Evolutionary conservation across 2,329 filamentous ascomycete genomes (phyloP), one percentile per base, ranked within the genome.

Genomic region (Talaromyces sp.): DNA sequence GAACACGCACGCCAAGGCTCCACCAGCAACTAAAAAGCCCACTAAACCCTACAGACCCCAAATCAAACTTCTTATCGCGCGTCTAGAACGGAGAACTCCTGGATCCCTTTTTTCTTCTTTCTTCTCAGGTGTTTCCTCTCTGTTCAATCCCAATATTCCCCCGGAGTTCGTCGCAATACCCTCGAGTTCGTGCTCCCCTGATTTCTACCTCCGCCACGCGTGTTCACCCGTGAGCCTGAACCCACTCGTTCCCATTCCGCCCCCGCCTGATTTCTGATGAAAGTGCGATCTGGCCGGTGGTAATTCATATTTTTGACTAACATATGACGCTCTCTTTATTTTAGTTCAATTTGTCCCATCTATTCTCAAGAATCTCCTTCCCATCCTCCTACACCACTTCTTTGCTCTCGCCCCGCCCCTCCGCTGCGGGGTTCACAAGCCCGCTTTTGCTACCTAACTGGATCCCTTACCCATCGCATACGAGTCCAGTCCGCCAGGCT

Each of bases 31-130:
- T 10, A 19, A 19, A 20, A 19, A 39, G 36, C 16, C 36, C 36
- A 56, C 59, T 63, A 59, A 61, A 56, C 56, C 58, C 57, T 62
- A 62, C 50, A 46, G 50, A 20, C 36, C 53, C 51, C 44, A 44
- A 47, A 19, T 41, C 22, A 13, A 16, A 35, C 40, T 35, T 30
- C 52, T 62, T 60, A 61, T 61, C 60, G 60, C 50, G 56, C 50
- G 51, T 57, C 24, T 27, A 27, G 24, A 27, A n/a, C 20, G 58
- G 60, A 60, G 60, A 64, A 53, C 32, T 51, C 36, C 30, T n/a
- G n/a, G n/a, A n/a, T 48, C 16, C 10, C 16, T 51, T 41, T 27
- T 40, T 37, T 33, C 41, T 24, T 10, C 16, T n/a, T 45, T 33
- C 27, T 19, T 30, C 22, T 9, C 43, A 35, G 10, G 29, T 19